Percentiles rank a stretch among this genome's conserved stretches.
Conservation (phyloP, 2,329 filamentous ascomycete species). For the Cladosporium sp. region DNA sequence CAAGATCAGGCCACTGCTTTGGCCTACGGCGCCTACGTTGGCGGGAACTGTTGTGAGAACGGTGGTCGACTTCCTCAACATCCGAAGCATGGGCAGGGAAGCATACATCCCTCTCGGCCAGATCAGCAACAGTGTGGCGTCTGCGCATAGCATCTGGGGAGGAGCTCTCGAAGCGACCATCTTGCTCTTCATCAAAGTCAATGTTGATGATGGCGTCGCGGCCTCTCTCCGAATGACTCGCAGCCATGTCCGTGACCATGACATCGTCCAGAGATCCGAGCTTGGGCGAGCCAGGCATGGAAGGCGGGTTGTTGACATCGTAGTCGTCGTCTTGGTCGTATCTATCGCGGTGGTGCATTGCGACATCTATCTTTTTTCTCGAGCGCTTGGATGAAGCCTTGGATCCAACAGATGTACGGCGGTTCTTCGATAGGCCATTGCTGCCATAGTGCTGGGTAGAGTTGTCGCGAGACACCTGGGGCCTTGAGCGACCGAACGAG, state of each 20-base stretch:
- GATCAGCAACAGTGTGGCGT: conserved; percentile 57
- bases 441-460: conserved; percentile 33
- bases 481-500: conserved; percentile 36
- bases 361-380: conserved; percentile 15
- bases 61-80: conserved; percentile 47
- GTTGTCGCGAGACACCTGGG: conserved; percentile 32
- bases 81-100: conserved; percentile 83
- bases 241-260: conserved; percentile 65
- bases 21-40: conserved; percentile 58
- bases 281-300: conserved; percentile 59
- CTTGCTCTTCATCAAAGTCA: conserved; percentile 38
- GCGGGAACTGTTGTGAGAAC: conserved; percentile 21
- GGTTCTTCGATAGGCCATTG: conserved; percentile 29
- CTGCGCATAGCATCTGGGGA: conserved; percentile 41
- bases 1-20: conserved; percentile 81
- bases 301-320: conserved; percentile 67
- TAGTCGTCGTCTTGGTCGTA: conserved; percentile 45
- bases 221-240: conserved; percentile 43
- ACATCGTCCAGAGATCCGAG: conserved; percentile 60
- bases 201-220: conserved; percentile 54
- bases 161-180: conserved; percentile 23
- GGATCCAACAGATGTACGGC: conserved; percentile 32
- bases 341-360: not conserved
- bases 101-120: conserved; percentile 85
- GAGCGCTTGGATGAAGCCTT: conserved; percentile 28